Base-by-base conservation (phyloP, 306 rosid genomes). In the Dryas octopetala region DNA sequence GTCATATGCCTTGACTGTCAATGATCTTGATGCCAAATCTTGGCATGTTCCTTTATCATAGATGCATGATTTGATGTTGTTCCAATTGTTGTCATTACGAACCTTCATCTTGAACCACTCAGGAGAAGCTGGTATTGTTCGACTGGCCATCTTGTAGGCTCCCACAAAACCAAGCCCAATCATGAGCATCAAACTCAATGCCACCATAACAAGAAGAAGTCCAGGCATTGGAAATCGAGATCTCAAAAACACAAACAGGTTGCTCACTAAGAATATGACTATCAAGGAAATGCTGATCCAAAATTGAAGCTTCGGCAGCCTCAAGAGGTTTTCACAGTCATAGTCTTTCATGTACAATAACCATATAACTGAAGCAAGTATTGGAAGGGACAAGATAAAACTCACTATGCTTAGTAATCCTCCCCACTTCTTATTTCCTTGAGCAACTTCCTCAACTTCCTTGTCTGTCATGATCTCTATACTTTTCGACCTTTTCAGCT, bases 111-210 rank as follows among this genome's bases (percentile, higher is more conserved):
- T 53, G 5, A 82, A 45, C 85, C 85, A 82, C 13, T 49, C 67
- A 6, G 85, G 85, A 13, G 85, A 82, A 9, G 72, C 85, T 12
- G 55, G 68, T 6, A 82, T 66, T n/a, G 62, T 28, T 1, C 55
- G 59, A 9, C 73, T 82, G 44, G 77, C 82, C 73, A 73, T 67
- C 4, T 41, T 68, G 10, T 77, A 71, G 0, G 79, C 68, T 2
- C 85, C 82, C 3, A 73, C 66, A 7, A 82, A 53, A 5, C 76
- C 78, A 8, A 82, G 79, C 26, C 85, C 85, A 17, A 73, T 54
- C 17, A 38, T 77, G 67, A 82, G 62, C 52, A 52, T 73, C 41
- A 82, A 28, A 50, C 61, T 15, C 60, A 82, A 55, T 0, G 85
- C 76, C 5, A 68, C 64, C 82, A 82, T 50, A 2, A 68, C 82